Evolutionary conservation across 2,329 filamentous ascomycete species (phyloP), one percentile per base, ranked within the genome.

Genomic region (Calonectria multiphialidica): DNA sequence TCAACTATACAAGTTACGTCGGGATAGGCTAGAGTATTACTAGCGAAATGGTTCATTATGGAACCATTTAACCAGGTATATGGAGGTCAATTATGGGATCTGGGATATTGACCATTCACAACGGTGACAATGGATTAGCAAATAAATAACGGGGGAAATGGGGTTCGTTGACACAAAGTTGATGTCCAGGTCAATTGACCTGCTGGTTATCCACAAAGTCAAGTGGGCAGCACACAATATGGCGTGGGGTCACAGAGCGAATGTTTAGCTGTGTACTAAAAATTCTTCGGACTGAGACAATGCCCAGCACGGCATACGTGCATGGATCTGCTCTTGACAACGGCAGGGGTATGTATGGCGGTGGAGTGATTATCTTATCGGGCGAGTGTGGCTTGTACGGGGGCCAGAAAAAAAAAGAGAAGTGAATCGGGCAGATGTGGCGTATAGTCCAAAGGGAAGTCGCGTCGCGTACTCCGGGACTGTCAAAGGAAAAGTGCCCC

Each of bases 391-490:
- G 44, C 33, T 62, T 45, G 5, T 18, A 25, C 40, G 12, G 28
- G 9, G 23, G 45, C 44, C 40, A 42, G 15, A 10, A 47, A 23
- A 47, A 45, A 47, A 53, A 68, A 62, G n/a, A 16, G 18, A 47
- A 30, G 33, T 21, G 30, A 44, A 23, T 30, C 44, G 15, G 9
- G 10, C 7, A 5, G 23, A 15, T 18, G 33, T 68, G 45, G 45
- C 42, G 15, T 15, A 40, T 33, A 44, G 47, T 15, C 61, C 3
- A 50, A 23, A n/a, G 30, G 53, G 59, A 35, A 69, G 66, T 55
- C 70, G 66, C 70, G 70, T 70, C 71, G 70, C 70, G 70, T 69
- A 47, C 64, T 33, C 33, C 45, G 45, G 37, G 25, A 30, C 68
- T 61, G 35, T 71, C 47, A 53, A 62, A 45, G 45, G 59, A 63